phyloP scores from a whole-genome alignment of 805 yeast species.

The Scheffersomyces lignosus region DNA sequence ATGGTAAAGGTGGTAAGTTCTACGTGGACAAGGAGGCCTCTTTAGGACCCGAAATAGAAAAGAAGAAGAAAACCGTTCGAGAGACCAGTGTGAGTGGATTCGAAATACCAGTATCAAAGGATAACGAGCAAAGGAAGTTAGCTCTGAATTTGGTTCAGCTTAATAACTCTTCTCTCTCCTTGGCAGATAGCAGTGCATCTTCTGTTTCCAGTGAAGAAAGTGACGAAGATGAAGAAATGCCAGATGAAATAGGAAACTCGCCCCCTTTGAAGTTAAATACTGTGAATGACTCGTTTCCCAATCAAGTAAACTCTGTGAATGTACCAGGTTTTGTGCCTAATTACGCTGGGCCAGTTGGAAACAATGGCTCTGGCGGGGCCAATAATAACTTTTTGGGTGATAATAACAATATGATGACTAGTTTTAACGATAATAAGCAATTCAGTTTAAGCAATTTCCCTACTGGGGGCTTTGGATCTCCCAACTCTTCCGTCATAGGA shows the following conservation, averaged over 20 bases:
- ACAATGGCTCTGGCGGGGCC: background rate
- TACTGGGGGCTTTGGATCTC: constrained; percentile 18
- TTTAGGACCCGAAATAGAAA: constrained; percentile 17
- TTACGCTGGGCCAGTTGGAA: background rate
- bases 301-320: too few species aligned
- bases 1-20: constrained; percentile 87
- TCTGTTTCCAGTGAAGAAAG: constrained; percentile 24
- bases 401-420: background rate
- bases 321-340: background rate
- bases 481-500: constrained; percentile 7
- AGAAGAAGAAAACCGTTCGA: constrained; percentile 20
- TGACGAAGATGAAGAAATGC: constrained; percentile 37
- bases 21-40: constrained; percentile 51
- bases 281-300: constrained; percentile 10
- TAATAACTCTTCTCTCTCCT: background rate
- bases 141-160: background rate
- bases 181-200: constrained; percentile 1
- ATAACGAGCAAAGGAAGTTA: constrained; percentile 9
- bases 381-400: background rate
- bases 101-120: constrained; percentile 8
- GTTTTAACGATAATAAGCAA: constrained; percentile 1
- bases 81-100: constrained; percentile 34
- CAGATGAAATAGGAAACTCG: constrained; percentile 16
- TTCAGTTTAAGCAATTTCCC: constrained; percentile 6
- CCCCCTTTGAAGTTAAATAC: constrained; percentile 31